Evolutionary conservation across 306 rosid species (phyloP).

Genomic region (Acacia acuminata): DNA sequence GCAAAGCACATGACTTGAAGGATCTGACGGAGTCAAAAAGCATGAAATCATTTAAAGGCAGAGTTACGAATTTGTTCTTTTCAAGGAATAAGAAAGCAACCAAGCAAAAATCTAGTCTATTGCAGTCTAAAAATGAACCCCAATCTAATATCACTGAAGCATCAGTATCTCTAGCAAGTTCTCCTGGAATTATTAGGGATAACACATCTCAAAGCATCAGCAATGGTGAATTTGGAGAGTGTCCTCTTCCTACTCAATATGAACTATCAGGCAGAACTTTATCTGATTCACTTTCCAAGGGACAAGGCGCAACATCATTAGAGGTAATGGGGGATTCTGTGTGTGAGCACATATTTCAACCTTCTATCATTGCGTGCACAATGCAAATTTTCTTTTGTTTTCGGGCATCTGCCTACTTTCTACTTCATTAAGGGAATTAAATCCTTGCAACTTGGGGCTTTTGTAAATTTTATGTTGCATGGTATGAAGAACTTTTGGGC

Average conservation of each 20-base stretch:
- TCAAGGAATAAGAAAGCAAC: conserved; percentile 72
- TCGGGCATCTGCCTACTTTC: conserved; percentile 8
- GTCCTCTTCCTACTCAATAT: conserved; percentile 45
- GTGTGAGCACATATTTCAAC: background rate
- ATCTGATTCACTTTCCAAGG: conserved; percentile 44
- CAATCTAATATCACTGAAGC: conserved; percentile 44
- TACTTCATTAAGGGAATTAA: background rate
- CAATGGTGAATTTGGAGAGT: conserved; percentile 49
- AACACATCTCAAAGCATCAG: conserved; percentile 51
- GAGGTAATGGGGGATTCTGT: conserved; percentile 58
- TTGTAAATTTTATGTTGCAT: conserved; percentile 17
- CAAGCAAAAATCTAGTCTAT: conserved; percentile 58
- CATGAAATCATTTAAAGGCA: conserved; percentile 73
- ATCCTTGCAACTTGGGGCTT: conserved; percentile 14
- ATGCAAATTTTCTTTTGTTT: conserved; percentile 14
- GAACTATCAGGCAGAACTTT: conserved; percentile 49
- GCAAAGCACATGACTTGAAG: conserved; percentile 45
- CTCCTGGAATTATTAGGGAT: conserved; percentile 43
- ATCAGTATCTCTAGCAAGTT: conserved; percentile 22
- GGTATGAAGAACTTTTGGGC: background rate
- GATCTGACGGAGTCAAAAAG: conserved; percentile 63
- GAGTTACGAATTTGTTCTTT: conserved; percentile 83
- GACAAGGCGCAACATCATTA: conserved; percentile 46
- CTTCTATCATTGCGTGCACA: conserved; percentile 14
- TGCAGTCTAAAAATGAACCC: conserved; percentile 44